A percentile compares a stretch with the other conserved stretches of the same genome.
Evolutionary conservation across 306 rosid species (phyloP).

Genomic region (Luffa acutangula): DNA sequence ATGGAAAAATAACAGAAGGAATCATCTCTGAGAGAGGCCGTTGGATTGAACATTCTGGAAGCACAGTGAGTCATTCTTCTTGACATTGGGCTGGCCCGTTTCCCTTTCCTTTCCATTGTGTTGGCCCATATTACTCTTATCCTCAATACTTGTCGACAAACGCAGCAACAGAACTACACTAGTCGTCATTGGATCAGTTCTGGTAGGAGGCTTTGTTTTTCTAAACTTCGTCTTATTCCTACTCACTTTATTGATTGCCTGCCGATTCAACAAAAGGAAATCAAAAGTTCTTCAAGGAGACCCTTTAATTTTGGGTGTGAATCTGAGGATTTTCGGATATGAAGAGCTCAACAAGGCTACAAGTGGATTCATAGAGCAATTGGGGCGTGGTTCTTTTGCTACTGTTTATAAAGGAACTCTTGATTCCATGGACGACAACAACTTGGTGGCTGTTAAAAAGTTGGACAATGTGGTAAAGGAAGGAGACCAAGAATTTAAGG

Average conservation of each 20-base stretch:
- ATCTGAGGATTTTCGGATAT: background rate
- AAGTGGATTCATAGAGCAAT: background rate
- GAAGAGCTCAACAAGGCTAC: conserved; percentile 8
- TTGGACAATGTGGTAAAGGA: background rate
- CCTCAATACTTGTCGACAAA: background rate
- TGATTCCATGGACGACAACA: background rate
- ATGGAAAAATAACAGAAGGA: too few relatives aligned
- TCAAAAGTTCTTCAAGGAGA: background rate
- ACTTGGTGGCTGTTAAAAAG: background rate
- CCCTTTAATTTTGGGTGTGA: background rate
- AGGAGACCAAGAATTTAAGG: background rate
- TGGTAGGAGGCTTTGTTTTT: conserved; percentile 27
- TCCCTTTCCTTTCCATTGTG: too few relatives aligned
- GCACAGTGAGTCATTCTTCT: too few relatives aligned
- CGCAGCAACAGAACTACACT: conserved; percentile 7
- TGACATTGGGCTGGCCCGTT: too few relatives aligned
- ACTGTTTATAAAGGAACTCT: conserved; percentile 1
- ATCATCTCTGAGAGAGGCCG: too few relatives aligned
- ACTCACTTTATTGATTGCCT: conserved; percentile 8
- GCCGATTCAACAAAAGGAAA: background rate
- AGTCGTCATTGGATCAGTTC: conserved; percentile 18
- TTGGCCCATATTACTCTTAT: too few relatives aligned
- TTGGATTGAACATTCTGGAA: too few relatives aligned
- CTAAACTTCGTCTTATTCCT: conserved; percentile 16
- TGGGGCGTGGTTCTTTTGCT: conserved; percentile 5